These are phyloP conservation scores for Monilinia polystroma DNA, from an alignment of 2,329 filamentous ascomycete genomes.

Conservation along the genomic window DNA sequence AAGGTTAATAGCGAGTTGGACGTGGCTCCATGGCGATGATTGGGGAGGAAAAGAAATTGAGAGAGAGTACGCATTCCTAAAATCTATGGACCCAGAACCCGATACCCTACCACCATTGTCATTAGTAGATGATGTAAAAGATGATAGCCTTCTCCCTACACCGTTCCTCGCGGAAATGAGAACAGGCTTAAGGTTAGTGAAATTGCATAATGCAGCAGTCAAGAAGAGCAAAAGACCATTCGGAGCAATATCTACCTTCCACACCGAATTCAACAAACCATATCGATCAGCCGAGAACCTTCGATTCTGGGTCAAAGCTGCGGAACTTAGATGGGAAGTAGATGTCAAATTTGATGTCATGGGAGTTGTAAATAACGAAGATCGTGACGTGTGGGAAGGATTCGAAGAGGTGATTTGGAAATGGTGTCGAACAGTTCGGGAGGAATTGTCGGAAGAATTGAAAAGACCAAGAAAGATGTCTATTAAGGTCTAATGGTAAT, in stretches of 20 bases:
- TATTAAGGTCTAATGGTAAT: conserved; percentile 22
- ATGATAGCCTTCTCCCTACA: conserved; percentile 57
- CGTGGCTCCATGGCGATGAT: conserved; percentile 70
- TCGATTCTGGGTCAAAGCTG: conserved; percentile 93
- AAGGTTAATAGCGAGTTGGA: conserved; percentile 66
- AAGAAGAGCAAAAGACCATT: conserved; percentile 83
- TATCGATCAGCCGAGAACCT: conserved; percentile 94
- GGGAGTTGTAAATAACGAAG: conserved; percentile 74
- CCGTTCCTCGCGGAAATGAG: conserved; percentile 72
- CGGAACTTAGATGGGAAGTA: conserved; percentile 90
- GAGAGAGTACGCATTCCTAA: conserved; percentile 78
- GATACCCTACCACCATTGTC: conserved; percentile 68
- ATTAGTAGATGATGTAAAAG: conserved; percentile 48
- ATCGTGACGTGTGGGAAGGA: conserved; percentile 68
- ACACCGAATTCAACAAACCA: conserved; percentile 90
- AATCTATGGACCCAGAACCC: conserved; percentile 64
- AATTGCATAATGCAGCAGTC: conserved; percentile 86
- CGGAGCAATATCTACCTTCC: conserved; percentile 82
- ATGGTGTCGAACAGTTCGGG: conserved; percentile 80
- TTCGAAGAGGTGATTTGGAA: conserved; percentile 80
- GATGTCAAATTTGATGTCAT: conserved; percentile 80
- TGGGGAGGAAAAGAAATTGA: conserved; percentile 75
- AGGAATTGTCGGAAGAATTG: conserved; percentile 75
- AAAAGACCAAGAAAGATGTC: conserved; percentile 27
- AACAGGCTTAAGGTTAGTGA: conserved; percentile 77